Base-by-base conservation (phyloP, 192 early-diverging fungal species). In the Coemansia erecta region DNA sequence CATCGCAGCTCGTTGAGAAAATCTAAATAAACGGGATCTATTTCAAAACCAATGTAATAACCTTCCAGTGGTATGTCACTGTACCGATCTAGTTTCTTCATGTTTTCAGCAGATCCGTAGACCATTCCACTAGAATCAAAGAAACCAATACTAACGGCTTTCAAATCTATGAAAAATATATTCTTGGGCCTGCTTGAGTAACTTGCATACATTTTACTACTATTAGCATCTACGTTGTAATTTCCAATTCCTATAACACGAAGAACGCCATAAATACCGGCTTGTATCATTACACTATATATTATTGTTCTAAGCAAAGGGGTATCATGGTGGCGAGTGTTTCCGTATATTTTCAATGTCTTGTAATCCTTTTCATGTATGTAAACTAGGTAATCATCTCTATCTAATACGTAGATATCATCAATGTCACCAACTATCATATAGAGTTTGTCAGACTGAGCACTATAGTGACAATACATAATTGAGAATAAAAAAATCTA, bases 1-100 rank as follows among this genome's bases (percentile, higher is more conserved):
- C 47, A 23, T 26, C 49, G 5, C 49, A 51, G 49, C 49, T 51
- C 11, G 24, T 51, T n/a, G 44, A 46, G 44, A 46, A 46, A 21
- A 3, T 46, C 6, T 46, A 46, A 21, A 19, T 46, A 46, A 46
- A 46, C 44, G 3, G 7, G n/a, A 18, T 17, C 42, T n/a, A 19
- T 46, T 46, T 18, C 35, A 37, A 9, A 7, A 9, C 8, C 8
- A 3, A 7, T 8, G 8, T 37, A 37, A 9, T 37, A 37, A 15
- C 8, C 19, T 8, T 46, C 7, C 10, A 4, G 5, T 46, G 10
- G 15, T 17, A 8, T 45, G n/a, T 2, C n/a, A 19, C 3, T 18
- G 3, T 18, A 19, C 19, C 17, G n/a, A 45, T 45, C 9, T 45
- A 45, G 0, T 28, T 26, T 50, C 3, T 26, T 13, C 13, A 24